phyloP scores from a whole-genome alignment of 2,329 filamentous ascomycete species.

The Fusarium chlamydosporum region DNA sequence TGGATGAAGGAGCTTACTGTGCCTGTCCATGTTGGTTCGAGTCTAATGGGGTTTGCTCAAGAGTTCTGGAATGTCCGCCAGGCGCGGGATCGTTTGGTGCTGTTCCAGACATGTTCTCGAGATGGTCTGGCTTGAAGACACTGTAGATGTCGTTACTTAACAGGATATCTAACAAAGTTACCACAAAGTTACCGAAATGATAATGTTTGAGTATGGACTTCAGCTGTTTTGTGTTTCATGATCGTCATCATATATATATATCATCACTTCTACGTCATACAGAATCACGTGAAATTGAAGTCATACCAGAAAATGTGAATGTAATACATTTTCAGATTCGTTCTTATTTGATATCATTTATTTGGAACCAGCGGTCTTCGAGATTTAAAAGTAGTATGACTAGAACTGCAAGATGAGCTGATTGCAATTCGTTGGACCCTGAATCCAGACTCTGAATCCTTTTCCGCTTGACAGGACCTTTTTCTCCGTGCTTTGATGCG shows the following conservation, averaged over 20 bases:
- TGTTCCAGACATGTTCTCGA: slow-evolving; percentile 25
- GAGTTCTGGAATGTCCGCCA: neutral
- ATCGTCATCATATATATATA: slow-evolving; percentile 1
- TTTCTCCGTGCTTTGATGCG: neutral
- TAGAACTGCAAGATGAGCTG: neutral
- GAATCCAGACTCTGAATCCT: neutral
- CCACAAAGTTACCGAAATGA: neutral
- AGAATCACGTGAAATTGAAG: slow-evolving; percentile 7
- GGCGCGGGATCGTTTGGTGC: slow-evolving; percentile 21
- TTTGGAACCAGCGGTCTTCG: no score
- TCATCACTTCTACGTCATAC: slow-evolving; percentile 24
- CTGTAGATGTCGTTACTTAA: neutral
- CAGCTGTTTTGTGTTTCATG: neutral
- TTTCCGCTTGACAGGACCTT: neutral
- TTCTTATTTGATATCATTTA: neutral
- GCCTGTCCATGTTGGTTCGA: slow-evolving; percentile 25
- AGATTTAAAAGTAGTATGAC: neutral
- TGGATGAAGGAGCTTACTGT: slow-evolving; percentile 5
- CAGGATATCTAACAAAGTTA: no score
- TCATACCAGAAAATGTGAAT: neutral
- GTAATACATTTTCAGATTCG: neutral
- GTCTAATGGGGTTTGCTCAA: slow-evolving; percentile 19
- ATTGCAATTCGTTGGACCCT: neutral
- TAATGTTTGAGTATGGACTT: neutral
- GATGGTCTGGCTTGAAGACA: no score